Conservation (phyloP, 352 stramenopile species). For the Phytophthora pistaciae region DNA sequence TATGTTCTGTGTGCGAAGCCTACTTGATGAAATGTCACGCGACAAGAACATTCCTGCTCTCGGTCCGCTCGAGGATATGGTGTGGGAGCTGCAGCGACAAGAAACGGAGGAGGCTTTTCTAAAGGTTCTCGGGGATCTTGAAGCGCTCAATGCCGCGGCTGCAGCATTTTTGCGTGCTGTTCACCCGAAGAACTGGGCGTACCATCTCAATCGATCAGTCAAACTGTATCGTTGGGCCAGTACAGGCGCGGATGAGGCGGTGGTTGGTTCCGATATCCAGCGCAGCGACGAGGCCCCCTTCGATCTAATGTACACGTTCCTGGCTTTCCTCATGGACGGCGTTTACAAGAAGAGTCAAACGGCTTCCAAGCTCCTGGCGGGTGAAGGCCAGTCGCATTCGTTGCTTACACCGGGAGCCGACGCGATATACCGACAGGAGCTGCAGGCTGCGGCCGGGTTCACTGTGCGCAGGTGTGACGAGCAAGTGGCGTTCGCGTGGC, state of each 20-base stretch:
- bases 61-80: constrained; percentile 59
- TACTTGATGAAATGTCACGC: constrained; percentile 70
- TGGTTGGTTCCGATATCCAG: constrained; percentile 65
- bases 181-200: constrained; percentile 75
- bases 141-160: constrained; percentile 59
- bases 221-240: constrained; percentile 77
- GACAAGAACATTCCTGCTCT: constrained; percentile 85
- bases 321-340: constrained; percentile 83
- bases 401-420: constrained; percentile 73
- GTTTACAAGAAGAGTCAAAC: constrained; percentile 81
- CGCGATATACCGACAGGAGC: constrained; percentile 68
- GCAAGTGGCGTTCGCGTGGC: constrained; percentile 77
- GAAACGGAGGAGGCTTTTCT: constrained; percentile 70
- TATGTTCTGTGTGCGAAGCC: constrained; percentile 77
- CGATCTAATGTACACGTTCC: constrained; percentile 81
- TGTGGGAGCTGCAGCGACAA: constrained; percentile 71
- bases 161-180: constrained; percentile 67
- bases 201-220: constrained; percentile 68
- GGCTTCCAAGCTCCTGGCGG: constrained; percentile 53
- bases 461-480: constrained; percentile 75
- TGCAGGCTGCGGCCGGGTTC: constrained; percentile 64
- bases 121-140: constrained; percentile 56
- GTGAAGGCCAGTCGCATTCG: constrained; percentile 24
- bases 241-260: constrained; percentile 63
- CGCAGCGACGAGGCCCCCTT: constrained; percentile 80